phyloP scores from a whole-genome alignment of 2,329 filamentous ascomycete species.

The Madurella fahalii region DNA sequence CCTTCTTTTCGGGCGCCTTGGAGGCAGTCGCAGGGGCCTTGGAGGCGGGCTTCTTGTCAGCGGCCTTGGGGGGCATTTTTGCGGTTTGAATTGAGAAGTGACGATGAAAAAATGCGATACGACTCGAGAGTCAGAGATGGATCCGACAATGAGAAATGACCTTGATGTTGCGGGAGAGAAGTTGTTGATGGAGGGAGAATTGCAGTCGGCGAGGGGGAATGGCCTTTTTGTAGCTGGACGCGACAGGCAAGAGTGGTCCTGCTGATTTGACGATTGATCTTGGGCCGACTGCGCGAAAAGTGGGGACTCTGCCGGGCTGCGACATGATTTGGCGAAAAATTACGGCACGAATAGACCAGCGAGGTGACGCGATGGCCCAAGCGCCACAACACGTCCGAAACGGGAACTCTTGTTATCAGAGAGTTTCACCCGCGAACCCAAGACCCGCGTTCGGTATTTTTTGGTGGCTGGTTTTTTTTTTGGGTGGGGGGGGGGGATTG shows the following conservation, averaged over 20 bases:
- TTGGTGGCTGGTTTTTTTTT: no score
- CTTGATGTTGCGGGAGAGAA: constrained; percentile 37
- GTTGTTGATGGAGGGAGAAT: constrained; percentile 44
- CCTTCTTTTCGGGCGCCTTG: constrained; percentile 88
- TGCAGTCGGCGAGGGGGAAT: constrained; percentile 47
- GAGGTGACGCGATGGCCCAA: constrained; percentile 27
- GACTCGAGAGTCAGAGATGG: constrained; percentile 23
- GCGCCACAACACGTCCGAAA: constrained; percentile 25
- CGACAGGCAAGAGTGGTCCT: constrained; percentile 47
- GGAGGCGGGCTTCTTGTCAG: constrained; percentile 97
- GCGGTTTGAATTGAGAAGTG: constrained; percentile 26
- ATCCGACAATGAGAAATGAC: constrained; percentile 27
- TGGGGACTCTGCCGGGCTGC: constrained; percentile 15
- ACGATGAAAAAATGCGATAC: constrained; percentile 25
- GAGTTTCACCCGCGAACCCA: no score
- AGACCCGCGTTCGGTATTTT: no score
- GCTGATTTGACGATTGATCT: constrained; percentile 50
- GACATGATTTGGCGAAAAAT: constrained; percentile 30
- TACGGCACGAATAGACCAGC: constrained; percentile 15
- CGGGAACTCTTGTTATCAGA: constrained; percentile 3
- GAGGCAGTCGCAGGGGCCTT: constrained; percentile 81
- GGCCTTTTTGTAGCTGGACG: constrained; percentile 60
- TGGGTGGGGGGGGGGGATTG: no score
- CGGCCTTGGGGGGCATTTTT: constrained; percentile 96
- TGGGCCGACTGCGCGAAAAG: constrained; percentile 23